Conservation (phyloP, 2,329 filamentous ascomycete species). For the Colletotrichum orchidophilum region DNA sequence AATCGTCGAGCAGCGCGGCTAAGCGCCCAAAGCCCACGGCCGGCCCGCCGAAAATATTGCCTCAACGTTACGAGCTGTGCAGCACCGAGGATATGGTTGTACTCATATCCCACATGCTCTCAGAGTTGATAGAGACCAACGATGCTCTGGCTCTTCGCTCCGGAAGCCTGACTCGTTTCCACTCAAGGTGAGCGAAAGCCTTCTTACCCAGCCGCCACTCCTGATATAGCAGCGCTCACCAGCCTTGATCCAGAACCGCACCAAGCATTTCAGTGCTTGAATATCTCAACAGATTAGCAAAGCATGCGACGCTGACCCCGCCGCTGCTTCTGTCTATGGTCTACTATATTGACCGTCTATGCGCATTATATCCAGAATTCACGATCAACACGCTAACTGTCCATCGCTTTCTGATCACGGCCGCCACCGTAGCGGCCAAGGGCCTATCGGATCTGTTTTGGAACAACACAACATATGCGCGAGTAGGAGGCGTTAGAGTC, state of each 20-base stretch:
- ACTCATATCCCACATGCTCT: slow-evolving; percentile 93
- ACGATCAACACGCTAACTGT: slow-evolving; percentile 97
- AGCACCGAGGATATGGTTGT: slow-evolving; percentile 87
- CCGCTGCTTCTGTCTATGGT: slow-evolving; percentile 98
- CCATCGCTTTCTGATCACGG: slow-evolving; percentile 95
- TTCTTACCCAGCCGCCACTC: slow-evolving; percentile 4
- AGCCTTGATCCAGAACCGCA: slow-evolving; percentile 57
- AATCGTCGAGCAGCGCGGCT: slow-evolving; percentile 42
- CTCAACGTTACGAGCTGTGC: slow-evolving; percentile 82
- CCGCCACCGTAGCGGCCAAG: slow-evolving; percentile 94
- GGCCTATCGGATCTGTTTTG: slow-evolving; percentile 96
- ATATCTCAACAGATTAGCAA: slow-evolving; percentile 91
- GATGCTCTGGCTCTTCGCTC: slow-evolving; percentile 86
- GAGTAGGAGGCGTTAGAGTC: slow-evolving; percentile 91
- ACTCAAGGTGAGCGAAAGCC: slow-evolving; percentile 75
- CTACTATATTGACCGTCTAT: slow-evolving; percentile 96
- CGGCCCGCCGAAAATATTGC: slow-evolving; percentile 67
- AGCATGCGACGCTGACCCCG: slow-evolving; percentile 91
- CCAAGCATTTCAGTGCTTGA: slow-evolving; percentile 95
- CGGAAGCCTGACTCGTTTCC: slow-evolving; percentile 90
- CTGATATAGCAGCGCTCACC: slow-evolving; percentile 32
- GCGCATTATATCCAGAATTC: slow-evolving; percentile 90
- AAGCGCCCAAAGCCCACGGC: slow-evolving; percentile 65
- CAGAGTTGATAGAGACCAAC: slow-evolving; percentile 93
- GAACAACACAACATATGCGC: slow-evolving; percentile 96